phyloP scores from a whole-genome alignment of 345 rosid genomes.

The Euphorbia lathyris region DNA sequence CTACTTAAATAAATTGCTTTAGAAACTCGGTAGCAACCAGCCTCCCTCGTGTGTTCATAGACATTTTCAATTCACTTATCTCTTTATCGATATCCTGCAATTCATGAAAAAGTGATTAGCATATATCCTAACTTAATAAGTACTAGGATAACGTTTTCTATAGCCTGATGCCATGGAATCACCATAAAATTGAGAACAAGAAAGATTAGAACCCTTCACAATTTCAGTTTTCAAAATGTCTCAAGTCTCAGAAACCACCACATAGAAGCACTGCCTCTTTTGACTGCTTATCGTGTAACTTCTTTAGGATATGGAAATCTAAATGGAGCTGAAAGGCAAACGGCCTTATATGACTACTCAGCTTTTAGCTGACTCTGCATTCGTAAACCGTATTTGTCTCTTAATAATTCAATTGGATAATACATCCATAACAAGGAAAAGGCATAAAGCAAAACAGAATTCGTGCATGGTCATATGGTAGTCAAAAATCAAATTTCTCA shows the following conservation, averaged over 20 bases:
- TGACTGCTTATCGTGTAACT: not conserved
- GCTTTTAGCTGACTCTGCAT: not conserved
- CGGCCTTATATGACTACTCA: not conserved
- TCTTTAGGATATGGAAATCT: not conserved
- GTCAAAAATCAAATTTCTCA: not conserved
- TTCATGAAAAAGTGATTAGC: slow-evolving; percentile 6
- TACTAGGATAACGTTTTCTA: not conserved
- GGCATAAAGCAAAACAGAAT: not conserved
- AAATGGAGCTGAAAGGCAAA: not conserved
- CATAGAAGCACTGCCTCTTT: not conserved
- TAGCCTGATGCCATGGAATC: not conserved
- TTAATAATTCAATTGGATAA: not conserved
- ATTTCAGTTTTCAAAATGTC: not conserved
- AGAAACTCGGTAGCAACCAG: slow-evolving; percentile 89
- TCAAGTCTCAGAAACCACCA: not conserved
- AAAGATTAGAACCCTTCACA: not conserved
- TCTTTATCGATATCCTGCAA: slow-evolving; percentile 95
- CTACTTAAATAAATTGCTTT: slow-evolving; percentile 64
- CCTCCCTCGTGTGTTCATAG: slow-evolving; percentile 87
- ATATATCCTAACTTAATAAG: not conserved
- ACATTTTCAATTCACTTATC: slow-evolving; percentile 83
- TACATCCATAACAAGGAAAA: not conserved
- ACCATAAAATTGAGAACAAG: not conserved
- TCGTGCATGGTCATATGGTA: not conserved
- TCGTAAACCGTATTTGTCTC: not conserved